phyloP scores from a whole-genome alignment of 108 stramenopile genomes.

The Hondaea fermentalgiana region DNA sequence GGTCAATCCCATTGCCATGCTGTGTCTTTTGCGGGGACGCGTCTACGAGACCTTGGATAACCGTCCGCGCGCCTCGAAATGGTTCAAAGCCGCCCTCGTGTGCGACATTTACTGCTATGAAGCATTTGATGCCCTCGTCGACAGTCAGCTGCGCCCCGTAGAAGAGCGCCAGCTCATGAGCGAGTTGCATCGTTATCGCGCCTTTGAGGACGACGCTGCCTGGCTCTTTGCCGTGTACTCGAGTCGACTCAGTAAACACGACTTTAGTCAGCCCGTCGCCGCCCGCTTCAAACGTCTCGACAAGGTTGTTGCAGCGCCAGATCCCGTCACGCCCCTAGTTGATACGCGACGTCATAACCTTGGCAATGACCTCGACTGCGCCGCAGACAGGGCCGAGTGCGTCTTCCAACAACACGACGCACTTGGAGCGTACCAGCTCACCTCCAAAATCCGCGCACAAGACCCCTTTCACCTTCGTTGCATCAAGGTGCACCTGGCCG shows the following conservation, averaged over 20 bases:
- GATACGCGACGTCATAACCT: not conserved
- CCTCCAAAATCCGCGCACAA: not conserved
- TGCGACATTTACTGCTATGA: constrained; percentile 11
- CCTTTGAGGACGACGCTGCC: not conserved
- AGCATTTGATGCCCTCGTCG: constrained; percentile 9
- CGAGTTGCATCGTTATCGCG: not conserved
- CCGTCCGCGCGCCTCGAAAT: not conserved
- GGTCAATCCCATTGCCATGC: not conserved
- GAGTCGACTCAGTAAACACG: not conserved
- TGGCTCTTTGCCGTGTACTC: not conserved
- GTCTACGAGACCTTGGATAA: constrained; percentile 2
- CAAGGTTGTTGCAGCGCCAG: not conserved
- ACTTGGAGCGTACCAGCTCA: not conserved
- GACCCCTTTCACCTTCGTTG: constrained; percentile 61
- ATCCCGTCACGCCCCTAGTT: not conserved
- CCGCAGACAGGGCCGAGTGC: not conserved
- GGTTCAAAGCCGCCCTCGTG: not conserved
- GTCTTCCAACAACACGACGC: not conserved
- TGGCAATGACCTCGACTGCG: constrained; percentile 8
- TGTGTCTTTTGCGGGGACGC: not conserved
- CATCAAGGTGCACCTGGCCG: constrained; percentile 61
- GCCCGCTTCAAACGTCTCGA: not conserved
- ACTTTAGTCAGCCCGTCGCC: constrained; percentile 3
- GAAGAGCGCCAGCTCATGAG: constrained; percentile 11
- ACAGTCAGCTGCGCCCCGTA: constrained; percentile 6